phyloP scores from a whole-genome alignment of 2,329 filamentous ascomycete species.

The Aspergillus terreus region DNA sequence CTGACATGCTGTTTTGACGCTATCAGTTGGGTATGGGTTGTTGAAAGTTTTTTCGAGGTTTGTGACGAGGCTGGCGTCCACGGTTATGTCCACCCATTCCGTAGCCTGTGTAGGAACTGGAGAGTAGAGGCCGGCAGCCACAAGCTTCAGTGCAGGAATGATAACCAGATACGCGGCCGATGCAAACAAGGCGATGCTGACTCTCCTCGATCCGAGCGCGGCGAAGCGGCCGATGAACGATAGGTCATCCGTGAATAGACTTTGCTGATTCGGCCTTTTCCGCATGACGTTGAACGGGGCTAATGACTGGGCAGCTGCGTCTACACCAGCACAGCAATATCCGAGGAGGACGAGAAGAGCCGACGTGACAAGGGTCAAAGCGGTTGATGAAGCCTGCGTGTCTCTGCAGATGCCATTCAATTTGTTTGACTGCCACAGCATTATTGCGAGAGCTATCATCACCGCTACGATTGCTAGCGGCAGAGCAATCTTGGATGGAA shows the following conservation, averaged over 20 bases:
- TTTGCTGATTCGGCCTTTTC: background rate
- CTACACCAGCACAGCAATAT: background rate
- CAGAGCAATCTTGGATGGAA: background rate
- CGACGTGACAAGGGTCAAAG: background rate
- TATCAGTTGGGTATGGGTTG: background rate
- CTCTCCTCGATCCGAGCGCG: background rate
- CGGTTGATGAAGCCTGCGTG: background rate
- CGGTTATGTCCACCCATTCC: background rate
- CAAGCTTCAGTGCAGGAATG: background rate
- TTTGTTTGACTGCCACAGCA: constrained; percentile 1
- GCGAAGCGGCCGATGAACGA: background rate
- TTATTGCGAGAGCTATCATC: background rate
- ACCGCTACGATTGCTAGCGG: background rate
- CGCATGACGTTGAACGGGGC: background rate
- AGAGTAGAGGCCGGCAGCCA: background rate
- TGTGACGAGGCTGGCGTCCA: background rate
- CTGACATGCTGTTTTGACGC: background rate
- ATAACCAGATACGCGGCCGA: background rate
- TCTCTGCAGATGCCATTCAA: background rate
- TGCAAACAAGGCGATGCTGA: background rate
- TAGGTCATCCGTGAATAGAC: background rate
- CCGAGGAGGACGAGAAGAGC: background rate
- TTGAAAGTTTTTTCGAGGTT: background rate
- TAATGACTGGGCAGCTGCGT: background rate
- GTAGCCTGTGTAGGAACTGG: background rate